A percentile compares a stretch with the other conserved stretches of the same genome.
These are phyloP conservation scores for Mycena floridula DNA, from an alignment of 768 basidiomycete genomes.

Conservation along the genomic window DNA sequence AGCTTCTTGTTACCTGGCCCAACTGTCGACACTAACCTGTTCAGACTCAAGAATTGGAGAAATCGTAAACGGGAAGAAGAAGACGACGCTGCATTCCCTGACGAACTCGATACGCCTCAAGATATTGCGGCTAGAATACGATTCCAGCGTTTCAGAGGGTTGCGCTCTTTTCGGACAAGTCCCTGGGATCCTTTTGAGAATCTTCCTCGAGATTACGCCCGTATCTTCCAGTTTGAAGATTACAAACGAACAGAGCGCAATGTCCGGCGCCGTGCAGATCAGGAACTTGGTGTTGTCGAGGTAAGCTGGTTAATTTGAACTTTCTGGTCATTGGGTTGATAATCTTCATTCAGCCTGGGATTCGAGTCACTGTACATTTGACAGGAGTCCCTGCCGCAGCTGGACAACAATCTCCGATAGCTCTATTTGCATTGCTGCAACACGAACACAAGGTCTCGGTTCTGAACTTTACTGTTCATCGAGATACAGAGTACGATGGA, in stretches of 20 bases:
- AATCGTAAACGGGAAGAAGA: constrained; percentile 69
- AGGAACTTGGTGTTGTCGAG: constrained; percentile 55
- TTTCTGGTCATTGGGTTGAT: not conserved
- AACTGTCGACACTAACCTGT: constrained; percentile 8
- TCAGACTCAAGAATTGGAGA: constrained; percentile 65
- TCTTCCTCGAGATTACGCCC: constrained; percentile 86
- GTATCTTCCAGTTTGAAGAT: constrained; percentile 96
- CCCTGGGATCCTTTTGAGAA: constrained; percentile 99
- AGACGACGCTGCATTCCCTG: constrained; percentile 85
- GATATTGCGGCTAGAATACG: constrained; percentile 73
- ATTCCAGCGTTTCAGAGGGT: constrained; percentile 88
- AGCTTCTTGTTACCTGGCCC: constrained; percentile 20
- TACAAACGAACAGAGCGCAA: constrained; percentile 79
- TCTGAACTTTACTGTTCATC: constrained; percentile 85
- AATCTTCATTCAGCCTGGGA: constrained; percentile 55
- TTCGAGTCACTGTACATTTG: constrained; percentile 71
- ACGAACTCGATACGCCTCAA: constrained; percentile 92
- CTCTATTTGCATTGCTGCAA: constrained; percentile 78
- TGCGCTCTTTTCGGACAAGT: constrained; percentile 90
- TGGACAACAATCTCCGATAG: constrained; percentile 24
- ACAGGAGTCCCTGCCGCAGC: constrained; percentile 69
- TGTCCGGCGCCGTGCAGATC: constrained; percentile 59
- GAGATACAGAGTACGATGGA: constrained; percentile 90
- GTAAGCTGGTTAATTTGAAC: constrained; percentile 33
- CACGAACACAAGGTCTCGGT: constrained; percentile 97